Percentiles rank a stretch among this genome's conserved stretches.
phyloP scores from a whole-genome alignment of 2,329 filamentous ascomycete genomes.

The Bretziella fagacearum region DNA sequence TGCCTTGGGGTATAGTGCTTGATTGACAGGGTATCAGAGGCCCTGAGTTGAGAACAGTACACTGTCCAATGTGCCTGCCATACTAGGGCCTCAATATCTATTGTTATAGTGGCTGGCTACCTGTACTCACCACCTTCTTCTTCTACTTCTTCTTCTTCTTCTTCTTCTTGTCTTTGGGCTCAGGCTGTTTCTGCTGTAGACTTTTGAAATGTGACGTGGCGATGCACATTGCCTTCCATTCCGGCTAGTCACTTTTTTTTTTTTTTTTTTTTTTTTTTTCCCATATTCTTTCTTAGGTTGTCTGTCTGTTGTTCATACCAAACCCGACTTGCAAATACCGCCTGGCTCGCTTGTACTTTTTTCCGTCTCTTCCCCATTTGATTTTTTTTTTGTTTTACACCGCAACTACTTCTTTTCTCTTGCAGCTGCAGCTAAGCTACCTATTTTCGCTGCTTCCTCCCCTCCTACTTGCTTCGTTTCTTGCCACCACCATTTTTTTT shows the following conservation, averaged over 20 bases:
- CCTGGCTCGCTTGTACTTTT: background rate
- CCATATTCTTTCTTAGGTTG: background rate
- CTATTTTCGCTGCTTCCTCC: background rate
- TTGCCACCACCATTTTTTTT: background rate
- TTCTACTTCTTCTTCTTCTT: too few species aligned
- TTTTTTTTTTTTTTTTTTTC: slow-evolving; percentile 1
- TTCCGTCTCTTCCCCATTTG: background rate
- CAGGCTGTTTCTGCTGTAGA: background rate
- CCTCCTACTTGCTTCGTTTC: background rate
- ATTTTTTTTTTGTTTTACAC: background rate
- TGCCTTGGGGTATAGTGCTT: too few species aligned
- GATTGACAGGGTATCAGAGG: too few species aligned
- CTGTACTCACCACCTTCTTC: background rate
- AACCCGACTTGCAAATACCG: background rate
- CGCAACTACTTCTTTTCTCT: background rate
- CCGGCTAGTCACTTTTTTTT: slow-evolving; percentile 1
- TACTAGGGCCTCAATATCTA: too few species aligned
- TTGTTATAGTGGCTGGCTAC: too few species aligned
- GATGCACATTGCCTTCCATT: slow-evolving; percentile 11
- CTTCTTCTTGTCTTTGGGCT: too few species aligned
- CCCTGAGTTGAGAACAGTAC: too few species aligned
- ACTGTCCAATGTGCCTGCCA: too few species aligned
- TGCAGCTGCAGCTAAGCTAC: background rate
- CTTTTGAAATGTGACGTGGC: slow-evolving; percentile 11
- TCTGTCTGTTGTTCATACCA: too few species aligned